Percentiles rank a stretch among this genome's conserved stretches.
Evolutionary conservation across 2,329 filamentous ascomycete genomes (phyloP).

Genomic region (Coleophoma cylindrospora): DNA sequence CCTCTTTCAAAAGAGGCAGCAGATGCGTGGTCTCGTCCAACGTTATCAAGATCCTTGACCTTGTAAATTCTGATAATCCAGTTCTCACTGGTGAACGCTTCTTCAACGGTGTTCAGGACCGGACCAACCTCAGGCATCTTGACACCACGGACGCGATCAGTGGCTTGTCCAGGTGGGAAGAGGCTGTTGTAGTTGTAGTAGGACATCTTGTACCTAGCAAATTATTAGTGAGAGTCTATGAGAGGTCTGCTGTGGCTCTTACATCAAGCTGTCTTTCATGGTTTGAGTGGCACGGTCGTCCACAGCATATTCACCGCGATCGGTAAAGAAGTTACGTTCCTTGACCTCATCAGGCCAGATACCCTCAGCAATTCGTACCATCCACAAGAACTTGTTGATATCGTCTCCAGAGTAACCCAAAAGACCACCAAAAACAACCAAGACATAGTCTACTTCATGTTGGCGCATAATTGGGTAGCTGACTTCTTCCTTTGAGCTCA

Average conservation of each 20-base stretch:
- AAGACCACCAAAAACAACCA: constrained; percentile 93
- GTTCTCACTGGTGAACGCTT: constrained; percentile 98
- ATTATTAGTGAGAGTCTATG: constrained; percentile 14
- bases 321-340: constrained; percentile 93
- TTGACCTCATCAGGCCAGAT: constrained; percentile 99
- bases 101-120: constrained; percentile 82
- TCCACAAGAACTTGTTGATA: constrained; percentile 99
- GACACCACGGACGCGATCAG: constrained; percentile 81
- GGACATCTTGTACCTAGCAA: constrained; percentile 95
- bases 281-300: constrained; percentile 90
- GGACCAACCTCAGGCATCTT: constrained; percentile 81
- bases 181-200: constrained; percentile 96
- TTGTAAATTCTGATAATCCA: constrained; percentile 99
- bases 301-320: constrained; percentile 89
- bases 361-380: constrained; percentile 97
- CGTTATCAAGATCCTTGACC: constrained; percentile 97
- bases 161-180: constrained; percentile 86
- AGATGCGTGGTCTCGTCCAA: constrained; percentile 79
- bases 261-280: constrained; percentile 99
- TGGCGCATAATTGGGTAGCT: constrained; percentile 98
- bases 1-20: constrained; percentile 69
- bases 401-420: constrained; percentile 97
- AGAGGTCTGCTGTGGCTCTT: constrained; percentile 34
- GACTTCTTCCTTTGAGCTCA: constrained; percentile 96
- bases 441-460: constrained; percentile 98